phyloP scores from a whole-genome alignment of 2,329 filamentous ascomycete species.

The Cercospora sesami region DNA sequence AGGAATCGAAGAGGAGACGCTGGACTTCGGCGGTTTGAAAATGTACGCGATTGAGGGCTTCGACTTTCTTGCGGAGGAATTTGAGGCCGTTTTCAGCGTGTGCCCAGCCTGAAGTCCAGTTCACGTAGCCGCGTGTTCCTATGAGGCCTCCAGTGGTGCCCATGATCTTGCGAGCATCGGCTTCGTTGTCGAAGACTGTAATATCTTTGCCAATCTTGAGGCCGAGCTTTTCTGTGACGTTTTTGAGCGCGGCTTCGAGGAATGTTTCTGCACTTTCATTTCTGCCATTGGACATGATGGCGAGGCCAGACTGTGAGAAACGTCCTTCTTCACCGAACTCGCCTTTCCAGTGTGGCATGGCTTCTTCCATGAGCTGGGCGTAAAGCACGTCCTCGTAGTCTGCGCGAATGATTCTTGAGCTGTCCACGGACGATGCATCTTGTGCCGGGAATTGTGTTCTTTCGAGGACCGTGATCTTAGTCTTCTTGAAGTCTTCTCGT shows the following conservation, averaged over 20 bases:
- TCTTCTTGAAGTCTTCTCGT: slow-evolving; percentile 54
- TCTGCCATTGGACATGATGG: slow-evolving; percentile 56
- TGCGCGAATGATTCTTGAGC: slow-evolving; percentile 62
- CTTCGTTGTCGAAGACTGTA: slow-evolving; percentile 41
- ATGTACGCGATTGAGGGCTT: slow-evolving; percentile 54
- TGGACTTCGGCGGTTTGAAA: slow-evolving; percentile 54
- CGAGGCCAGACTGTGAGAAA: slow-evolving; percentile 69
- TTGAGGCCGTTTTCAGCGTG: slow-evolving; percentile 71
- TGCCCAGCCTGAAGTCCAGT: slow-evolving; percentile 75
- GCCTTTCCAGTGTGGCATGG: slow-evolving; percentile 68
- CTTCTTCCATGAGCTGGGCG: slow-evolving; percentile 68
- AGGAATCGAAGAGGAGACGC: slow-evolving; percentile 43
- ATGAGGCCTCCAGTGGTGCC: slow-evolving; percentile 46
- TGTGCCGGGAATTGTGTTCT: slow-evolving; percentile 59
- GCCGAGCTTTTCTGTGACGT: slow-evolving; percentile 55
- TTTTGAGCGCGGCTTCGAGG: slow-evolving; percentile 60
- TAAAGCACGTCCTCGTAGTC: slow-evolving; percentile 85
- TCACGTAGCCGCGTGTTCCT: slow-evolving; percentile 70
- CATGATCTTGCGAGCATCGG: slow-evolving; percentile 44
- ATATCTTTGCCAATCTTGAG: slow-evolving; percentile 43
- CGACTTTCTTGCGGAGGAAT: slow-evolving; percentile 57
- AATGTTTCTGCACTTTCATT: slow-evolving; percentile 47
- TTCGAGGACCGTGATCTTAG: slow-evolving; percentile 60
- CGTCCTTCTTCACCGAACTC: slow-evolving; percentile 62
- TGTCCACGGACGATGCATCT: slow-evolving; percentile 55